Evolutionary conservation across 179 eudicot genomes (phyloP).

Genomic region (Beta lomatogona): DNA sequence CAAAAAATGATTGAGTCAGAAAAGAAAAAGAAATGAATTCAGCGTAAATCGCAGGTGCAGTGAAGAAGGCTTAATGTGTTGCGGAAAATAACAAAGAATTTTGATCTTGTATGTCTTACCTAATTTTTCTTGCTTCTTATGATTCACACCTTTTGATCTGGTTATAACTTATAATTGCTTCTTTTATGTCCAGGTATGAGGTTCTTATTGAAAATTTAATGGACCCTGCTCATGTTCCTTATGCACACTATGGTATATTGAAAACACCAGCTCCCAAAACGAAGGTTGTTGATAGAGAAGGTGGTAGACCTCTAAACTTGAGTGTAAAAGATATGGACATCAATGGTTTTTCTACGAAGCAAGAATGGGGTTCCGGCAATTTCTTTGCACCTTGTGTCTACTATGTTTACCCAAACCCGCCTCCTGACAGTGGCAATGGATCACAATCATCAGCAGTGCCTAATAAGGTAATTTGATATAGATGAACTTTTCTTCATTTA

Average conservation of each 20-base stretch:
- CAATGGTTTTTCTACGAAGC: constrained; percentile 63
- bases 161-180: not conserved
- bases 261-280: constrained; percentile 35
- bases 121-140: no score
- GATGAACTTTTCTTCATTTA: not conserved
- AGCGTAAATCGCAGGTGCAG: not conserved
- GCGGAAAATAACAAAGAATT: no score
- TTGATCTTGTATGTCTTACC: not conserved
- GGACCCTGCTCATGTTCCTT: constrained; percentile 95
- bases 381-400: constrained; percentile 75
- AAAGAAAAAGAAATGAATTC: no score
- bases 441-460: constrained; percentile 32
- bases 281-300: constrained; percentile 79
- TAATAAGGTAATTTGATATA: constrained; percentile 36
- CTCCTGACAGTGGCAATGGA: constrained; percentile 26
- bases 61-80: no score
- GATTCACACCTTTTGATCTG: not conserved
- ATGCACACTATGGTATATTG: constrained; percentile 84
- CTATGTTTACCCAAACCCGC: constrained; percentile 35
- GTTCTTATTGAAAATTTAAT: constrained; percentile 77
- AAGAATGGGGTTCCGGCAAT: constrained; percentile 39
- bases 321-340: constrained; percentile 28
- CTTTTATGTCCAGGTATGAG: constrained; percentile 55
- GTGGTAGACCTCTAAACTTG: constrained; percentile 57
- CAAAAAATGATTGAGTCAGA: no score